phyloP scores from a whole-genome alignment of 306 rosid genomes.

The Vachellia collinsii region DNA sequence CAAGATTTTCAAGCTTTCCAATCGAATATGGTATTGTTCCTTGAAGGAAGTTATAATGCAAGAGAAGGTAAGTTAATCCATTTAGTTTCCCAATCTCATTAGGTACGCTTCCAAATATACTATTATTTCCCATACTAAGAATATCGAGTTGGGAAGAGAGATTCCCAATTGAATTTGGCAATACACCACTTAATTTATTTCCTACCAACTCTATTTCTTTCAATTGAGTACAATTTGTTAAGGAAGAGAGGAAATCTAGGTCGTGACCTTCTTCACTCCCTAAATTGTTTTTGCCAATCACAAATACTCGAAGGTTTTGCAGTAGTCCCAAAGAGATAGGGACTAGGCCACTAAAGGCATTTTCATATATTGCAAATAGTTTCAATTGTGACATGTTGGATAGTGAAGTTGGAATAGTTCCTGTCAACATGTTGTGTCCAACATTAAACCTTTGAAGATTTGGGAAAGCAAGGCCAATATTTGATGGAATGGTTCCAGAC shows the following conservation, averaged over 20 bases:
- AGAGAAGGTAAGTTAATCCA: not conserved
- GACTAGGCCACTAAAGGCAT: slow-evolving; percentile 23
- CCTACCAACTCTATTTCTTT: accelerated
- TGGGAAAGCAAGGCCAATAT: slow-evolving; percentile 30
- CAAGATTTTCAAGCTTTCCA: slow-evolving; percentile 37
- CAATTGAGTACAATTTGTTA: slow-evolving; percentile 32
- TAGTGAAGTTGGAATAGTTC: slow-evolving; percentile 27
- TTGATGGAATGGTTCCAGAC: slow-evolving; percentile 12
- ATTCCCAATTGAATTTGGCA: slow-evolving; percentile 12
- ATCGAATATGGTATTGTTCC: slow-evolving; percentile 35
- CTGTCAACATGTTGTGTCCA: not conserved
- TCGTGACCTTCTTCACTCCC: slow-evolving; percentile 1
- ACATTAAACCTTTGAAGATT: not conserved
- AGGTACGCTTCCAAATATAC: slow-evolving; percentile 21
- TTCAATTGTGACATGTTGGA: slow-evolving; percentile 28
- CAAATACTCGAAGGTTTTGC: not conserved
- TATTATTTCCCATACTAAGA: not conserved
- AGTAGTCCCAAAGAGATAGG: slow-evolving; percentile 26
- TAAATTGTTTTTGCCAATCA: not conserved
- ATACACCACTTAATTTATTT: slow-evolving; percentile 20
- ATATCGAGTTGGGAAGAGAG: not conserved
- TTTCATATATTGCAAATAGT: not conserved
- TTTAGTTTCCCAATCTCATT: slow-evolving; percentile 16
- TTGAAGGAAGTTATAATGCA: not conserved
- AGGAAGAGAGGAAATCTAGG: slow-evolving; percentile 24